Percentiles rank a stretch among this genome's conserved stretches.
Evolutionary conservation across 208 protist genomes (phyloP).

Genomic region (Wallacemonas rigidus): DNA sequence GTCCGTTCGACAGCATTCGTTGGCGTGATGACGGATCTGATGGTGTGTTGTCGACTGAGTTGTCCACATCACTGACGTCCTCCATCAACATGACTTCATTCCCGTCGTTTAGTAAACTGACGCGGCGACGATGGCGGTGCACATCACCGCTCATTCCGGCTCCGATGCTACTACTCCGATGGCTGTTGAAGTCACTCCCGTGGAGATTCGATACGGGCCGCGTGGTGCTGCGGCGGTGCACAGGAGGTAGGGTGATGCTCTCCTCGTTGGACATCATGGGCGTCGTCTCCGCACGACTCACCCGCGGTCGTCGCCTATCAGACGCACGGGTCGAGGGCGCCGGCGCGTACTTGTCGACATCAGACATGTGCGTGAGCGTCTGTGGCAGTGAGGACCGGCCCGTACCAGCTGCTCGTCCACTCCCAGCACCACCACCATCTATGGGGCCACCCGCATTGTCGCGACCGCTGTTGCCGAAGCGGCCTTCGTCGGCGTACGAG

Average conservation of each 20-base stretch:
- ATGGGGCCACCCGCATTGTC: neutral
- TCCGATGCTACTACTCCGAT: neutral
- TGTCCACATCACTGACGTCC: slow-evolving; percentile 2
- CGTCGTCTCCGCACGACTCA: neutral
- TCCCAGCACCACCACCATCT: neutral
- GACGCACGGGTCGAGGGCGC: neutral
- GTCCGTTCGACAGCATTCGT: slow-evolving; percentile 2
- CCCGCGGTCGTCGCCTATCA: neutral
- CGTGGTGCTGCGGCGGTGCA: slow-evolving; percentile 13
- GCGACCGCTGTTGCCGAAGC: neutral
- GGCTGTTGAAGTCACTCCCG: neutral
- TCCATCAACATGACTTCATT: slow-evolving; percentile 13
- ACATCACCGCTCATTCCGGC: neutral
- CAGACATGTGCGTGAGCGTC: neutral
- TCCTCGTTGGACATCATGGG: neutral
- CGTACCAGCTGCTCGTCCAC: neutral
- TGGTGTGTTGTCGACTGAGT: neutral
- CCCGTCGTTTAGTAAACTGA: neutral
- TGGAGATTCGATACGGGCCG: neutral
- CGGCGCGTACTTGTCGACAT: neutral
- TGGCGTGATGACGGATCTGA: neutral
- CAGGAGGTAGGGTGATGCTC: neutral
- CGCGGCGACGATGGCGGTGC: slow-evolving; percentile 5
- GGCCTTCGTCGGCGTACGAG: neutral
- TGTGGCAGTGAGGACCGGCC: neutral